Conservation (phyloP, 192 early-diverging fungal species). For the Globomyces pollinis-pini region DNA sequence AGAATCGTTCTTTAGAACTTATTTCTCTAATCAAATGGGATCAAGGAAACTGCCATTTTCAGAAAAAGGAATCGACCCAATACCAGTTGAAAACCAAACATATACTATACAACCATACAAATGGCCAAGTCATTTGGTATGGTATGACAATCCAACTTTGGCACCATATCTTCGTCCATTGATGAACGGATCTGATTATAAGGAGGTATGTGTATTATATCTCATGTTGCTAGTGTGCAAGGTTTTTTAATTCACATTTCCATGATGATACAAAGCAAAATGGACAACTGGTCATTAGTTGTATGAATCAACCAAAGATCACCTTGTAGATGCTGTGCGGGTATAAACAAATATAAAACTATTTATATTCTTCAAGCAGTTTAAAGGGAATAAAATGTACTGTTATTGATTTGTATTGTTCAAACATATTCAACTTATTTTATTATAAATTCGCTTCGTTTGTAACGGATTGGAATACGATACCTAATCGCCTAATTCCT, state of each 20-base stretch:
- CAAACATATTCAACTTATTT: no score
- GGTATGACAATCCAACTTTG: slow-evolving; percentile 40
- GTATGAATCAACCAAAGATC: no score
- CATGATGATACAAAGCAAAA: slow-evolving; percentile 66
- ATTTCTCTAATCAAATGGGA: no score
- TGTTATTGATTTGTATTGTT: no score
- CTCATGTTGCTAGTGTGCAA: slow-evolving; percentile 54
- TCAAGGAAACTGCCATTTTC: no score
- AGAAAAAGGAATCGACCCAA: not conserved
- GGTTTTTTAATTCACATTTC: slow-evolving; percentile 92
- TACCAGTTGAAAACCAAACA: slow-evolving; percentile 16
- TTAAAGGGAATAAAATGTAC: no score
- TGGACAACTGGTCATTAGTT: slow-evolving; percentile 74
- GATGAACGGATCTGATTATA: slow-evolving; percentile 42
- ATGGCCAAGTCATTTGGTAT: slow-evolving; percentile 74
- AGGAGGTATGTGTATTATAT: slow-evolving; percentile 32
- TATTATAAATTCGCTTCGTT: no score
- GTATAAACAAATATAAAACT: no score
- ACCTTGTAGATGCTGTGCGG: no score
- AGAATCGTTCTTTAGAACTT: slow-evolving; percentile 38
- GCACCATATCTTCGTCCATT: slow-evolving; percentile 5
- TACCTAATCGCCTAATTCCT: slow-evolving; percentile 16
- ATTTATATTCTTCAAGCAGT: no score
- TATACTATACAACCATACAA: slow-evolving; percentile 22
- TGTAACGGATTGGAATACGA: not conserved